Percentiles rank a stretch among this genome's conserved stretches.
These are phyloP conservation scores for Aspergillus aculeatinus DNA, from an alignment of 2,329 filamentous ascomycete species.

Conservation along the genomic window DNA sequence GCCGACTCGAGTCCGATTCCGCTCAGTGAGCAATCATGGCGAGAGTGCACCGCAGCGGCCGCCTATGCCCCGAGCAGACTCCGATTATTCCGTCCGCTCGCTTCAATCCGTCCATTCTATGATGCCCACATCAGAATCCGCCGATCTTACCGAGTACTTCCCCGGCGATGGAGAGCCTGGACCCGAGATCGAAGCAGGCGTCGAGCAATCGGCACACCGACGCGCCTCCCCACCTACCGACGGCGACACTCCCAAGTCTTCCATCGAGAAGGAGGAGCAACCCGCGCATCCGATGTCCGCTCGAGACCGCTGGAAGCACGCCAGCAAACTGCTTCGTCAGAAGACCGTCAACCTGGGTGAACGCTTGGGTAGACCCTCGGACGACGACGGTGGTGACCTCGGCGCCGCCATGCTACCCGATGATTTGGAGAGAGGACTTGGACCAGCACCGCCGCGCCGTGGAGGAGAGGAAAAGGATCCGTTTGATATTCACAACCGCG, in stretches of 20 bases:
- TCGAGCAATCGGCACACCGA: not conserved
- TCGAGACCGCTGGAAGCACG: conserved; percentile 28
- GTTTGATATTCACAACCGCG: conserved; percentile 16
- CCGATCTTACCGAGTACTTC: conserved; percentile 12
- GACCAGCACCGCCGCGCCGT: conserved; percentile 17
- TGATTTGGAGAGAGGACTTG: conserved; percentile 27
- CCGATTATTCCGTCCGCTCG: conserved; percentile 20
- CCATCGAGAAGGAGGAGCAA: conserved; percentile 4
- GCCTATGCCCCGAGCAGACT: conserved; percentile 15
- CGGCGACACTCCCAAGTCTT: not conserved
- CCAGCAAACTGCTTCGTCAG: conserved; percentile 30
- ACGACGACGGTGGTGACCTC: conserved; percentile 31
- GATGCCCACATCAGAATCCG: conserved; percentile 8
- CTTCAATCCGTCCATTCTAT: conserved; percentile 15
- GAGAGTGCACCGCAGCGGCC: conserved; percentile 10
- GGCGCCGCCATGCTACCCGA: conserved; percentile 31
- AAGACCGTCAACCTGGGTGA: conserved; percentile 31
- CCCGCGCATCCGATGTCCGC: conserved; percentile 21
- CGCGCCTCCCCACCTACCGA: conserved; percentile 2
- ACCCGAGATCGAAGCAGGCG: not conserved
- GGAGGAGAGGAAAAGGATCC: conserved; percentile 23
- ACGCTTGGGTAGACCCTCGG: conserved; percentile 31
- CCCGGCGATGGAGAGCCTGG: not conserved
- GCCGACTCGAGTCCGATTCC: conserved; percentile 22
- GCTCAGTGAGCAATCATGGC: conserved; percentile 17